These are phyloP conservation scores for Discostella pseudostelligera DNA, from an alignment of 108 stramenopile species.

Conservation along the genomic window DNA sequence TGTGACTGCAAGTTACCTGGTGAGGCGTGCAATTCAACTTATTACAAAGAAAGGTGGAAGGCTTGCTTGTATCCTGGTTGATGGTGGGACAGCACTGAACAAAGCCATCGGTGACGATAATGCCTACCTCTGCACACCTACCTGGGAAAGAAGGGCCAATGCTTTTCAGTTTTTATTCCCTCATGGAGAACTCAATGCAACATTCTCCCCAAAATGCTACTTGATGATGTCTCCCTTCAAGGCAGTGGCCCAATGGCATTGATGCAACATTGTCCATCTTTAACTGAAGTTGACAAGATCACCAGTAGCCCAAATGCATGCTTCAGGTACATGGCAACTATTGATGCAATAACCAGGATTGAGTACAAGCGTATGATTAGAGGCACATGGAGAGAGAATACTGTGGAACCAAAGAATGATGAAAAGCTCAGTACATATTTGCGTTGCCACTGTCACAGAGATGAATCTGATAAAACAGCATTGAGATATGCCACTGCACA, in stretches of 20 bases:
- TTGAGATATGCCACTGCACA: too few relatives aligned
- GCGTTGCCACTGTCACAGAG: too few relatives aligned
- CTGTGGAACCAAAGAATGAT: too few relatives aligned
- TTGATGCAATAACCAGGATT: too few relatives aligned
- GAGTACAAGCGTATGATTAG: too few relatives aligned
- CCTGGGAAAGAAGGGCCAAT: not conserved
- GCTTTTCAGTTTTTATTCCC: not conserved
- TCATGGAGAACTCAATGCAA: not conserved
- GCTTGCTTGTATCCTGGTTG: not conserved
- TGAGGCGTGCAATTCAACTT: not conserved
- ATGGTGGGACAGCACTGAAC: conserved; percentile 4
- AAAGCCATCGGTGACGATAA: conserved; percentile 1
- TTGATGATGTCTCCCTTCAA: not conserved
- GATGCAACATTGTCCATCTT: too few relatives aligned
- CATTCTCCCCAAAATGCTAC: not conserved
- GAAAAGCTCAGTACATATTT: too few relatives aligned
- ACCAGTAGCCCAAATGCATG: too few relatives aligned
- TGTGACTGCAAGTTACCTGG: not conserved
- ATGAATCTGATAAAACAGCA: too few relatives aligned
- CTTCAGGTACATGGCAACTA: too few relatives aligned
- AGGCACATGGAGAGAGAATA: too few relatives aligned
- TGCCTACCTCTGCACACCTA: not conserved
- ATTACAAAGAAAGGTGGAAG: not conserved
- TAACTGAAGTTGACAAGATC: too few relatives aligned
- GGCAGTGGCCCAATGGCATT: not conserved